Base-by-base conservation (phyloP, 495 filamentous ascomycete genomes). In the Xylaria scruposa region DNA sequence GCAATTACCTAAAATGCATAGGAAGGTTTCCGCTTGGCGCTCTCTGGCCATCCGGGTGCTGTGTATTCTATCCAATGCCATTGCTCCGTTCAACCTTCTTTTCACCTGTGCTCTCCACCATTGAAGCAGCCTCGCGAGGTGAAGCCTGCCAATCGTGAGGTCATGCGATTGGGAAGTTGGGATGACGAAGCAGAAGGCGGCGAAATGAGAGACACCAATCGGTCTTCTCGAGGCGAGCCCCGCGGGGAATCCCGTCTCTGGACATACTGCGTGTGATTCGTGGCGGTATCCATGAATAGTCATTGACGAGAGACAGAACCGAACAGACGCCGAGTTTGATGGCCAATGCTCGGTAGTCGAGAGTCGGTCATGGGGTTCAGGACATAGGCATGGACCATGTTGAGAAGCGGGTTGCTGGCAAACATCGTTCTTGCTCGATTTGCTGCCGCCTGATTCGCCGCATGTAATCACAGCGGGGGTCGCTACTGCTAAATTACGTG, bases 11-110 rank as follows among this genome's bases (percentile, higher is more conserved):
- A 17, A 61, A 9, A 6, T 29, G 29, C 44, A 36, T 36, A 10
- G 15, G 21, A 49, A 38, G 19, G 17, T 13, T 29, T 10, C 44
- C 29, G 7, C 46, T 53, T 53, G 63, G 46, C 46, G 10, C 15
- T n/a, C 31, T 53, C 44, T 44, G 29, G 63, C 63, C 63, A 66
- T 49, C 63, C 63, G 46, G 63, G 63, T 66, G 46, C 15, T 17
- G 36, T 17, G 24, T 13, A 62, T 24, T 38, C 38, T 15, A 15
- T 62, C 36, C 38, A 12, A 62, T 36, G 60, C 42, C 29, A 44
- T 17, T 62, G 33, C 60, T 26, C 1, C 60, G 38, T 15, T 4
- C 21, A 56, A 53, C 49, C 21, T 53, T 53, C 49, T 53, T 26
- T 4, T 26, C 3, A 10, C 21, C 9, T 10, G 24, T 26, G 49